phyloP scores from a whole-genome alignment of 129 eudicot genomes.

The Chrysanthemum makinoi region DNA sequence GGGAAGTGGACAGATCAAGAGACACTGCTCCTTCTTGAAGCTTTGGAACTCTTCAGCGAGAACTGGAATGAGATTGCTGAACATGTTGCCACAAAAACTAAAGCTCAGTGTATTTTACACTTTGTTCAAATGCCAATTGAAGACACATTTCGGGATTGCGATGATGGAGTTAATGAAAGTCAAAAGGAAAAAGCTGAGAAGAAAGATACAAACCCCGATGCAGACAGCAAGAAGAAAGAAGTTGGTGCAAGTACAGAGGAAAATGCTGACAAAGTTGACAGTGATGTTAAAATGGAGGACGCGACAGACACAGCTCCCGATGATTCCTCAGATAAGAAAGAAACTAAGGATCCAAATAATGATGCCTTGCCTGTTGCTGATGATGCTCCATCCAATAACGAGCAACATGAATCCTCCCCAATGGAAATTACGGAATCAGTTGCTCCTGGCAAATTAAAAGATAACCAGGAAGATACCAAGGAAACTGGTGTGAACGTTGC shows the following conservation, averaged over 20 bases:
- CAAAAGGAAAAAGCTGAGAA: conserved; percentile 28
- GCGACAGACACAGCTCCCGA: conserved; percentile 19
- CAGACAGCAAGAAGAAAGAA: conserved; percentile 12
- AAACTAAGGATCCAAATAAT: not conserved
- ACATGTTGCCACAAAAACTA: conserved; percentile 98
- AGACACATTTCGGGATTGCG: conserved; percentile 67
- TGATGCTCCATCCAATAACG: conserved; percentile 15
- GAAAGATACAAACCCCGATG: conserved; percentile 14
- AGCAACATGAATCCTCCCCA: conserved; percentile 42
- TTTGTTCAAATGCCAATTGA: conserved; percentile 98
- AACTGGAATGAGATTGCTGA: conserved; percentile 99
- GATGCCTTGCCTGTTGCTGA: conserved; percentile 15
- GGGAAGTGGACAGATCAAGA: conserved; percentile 99
- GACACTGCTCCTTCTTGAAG: conserved; percentile 95
- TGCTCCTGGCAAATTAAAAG: conserved; percentile 33
- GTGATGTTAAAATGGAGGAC: conserved; percentile 1
- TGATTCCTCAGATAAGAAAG: conserved; percentile 24
- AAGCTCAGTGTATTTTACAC: conserved; percentile 94
- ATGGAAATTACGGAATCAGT: conserved; percentile 46
- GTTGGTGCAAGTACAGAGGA: not conserved
- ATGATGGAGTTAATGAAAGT: conserved; percentile 36
- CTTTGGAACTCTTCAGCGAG: conserved; percentile 79
- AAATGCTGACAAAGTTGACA: conserved; percentile 12
- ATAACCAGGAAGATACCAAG: conserved; percentile 32
- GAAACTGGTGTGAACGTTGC: conserved; percentile 53